Percentiles rank a stretch among this genome's conserved stretches.
phyloP scores from a whole-genome alignment of 2,329 filamentous ascomycete genomes.

The Venturiaceae sp. region DNA sequence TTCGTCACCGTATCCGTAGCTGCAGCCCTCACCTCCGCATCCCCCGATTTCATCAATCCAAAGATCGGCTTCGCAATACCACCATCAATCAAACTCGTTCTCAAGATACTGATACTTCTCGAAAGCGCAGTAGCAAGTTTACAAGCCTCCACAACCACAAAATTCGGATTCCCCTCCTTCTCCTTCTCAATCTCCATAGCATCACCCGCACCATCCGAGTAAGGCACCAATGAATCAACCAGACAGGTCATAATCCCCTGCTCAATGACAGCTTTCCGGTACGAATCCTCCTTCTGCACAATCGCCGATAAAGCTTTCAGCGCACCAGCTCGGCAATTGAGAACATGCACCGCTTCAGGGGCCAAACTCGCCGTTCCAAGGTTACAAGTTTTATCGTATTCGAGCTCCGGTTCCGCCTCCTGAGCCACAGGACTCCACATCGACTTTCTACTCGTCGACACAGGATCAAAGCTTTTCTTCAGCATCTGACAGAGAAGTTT shows the following conservation, averaged over 20 bases:
- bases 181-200: constrained; percentile 15
- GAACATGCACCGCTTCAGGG: constrained; percentile 54
- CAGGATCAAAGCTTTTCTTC: constrained; percentile 56
- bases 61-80: constrained; percentile 71
- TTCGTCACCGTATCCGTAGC: constrained; percentile 81
- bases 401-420: constrained; percentile 12
- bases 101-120: constrained; percentile 71
- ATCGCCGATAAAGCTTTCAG: constrained; percentile 76
- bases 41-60: constrained; percentile 60
- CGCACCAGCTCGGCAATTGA: constrained; percentile 65
- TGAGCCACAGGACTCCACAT: constrained; percentile 43
- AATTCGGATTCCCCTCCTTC: constrained; percentile 65
- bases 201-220: constrained; percentile 18
- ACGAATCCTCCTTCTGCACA: constrained; percentile 70
- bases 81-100: constrained; percentile 81
- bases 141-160: constrained; percentile 78
- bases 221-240: constrained; percentile 67
- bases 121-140: constrained; percentile 72
- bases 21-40: constrained; percentile 74
- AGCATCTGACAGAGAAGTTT: constrained; percentile 53
- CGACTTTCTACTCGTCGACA: constrained; percentile 35
- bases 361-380: constrained; percentile 38
- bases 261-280: constrained; percentile 72
- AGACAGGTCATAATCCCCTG: constrained; percentile 58
- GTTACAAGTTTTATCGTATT: constrained; percentile 8